These are phyloP conservation scores for Chloris gayana DNA, from an alignment of 176 grass and related monocot species.

Conservation along the genomic window DNA sequence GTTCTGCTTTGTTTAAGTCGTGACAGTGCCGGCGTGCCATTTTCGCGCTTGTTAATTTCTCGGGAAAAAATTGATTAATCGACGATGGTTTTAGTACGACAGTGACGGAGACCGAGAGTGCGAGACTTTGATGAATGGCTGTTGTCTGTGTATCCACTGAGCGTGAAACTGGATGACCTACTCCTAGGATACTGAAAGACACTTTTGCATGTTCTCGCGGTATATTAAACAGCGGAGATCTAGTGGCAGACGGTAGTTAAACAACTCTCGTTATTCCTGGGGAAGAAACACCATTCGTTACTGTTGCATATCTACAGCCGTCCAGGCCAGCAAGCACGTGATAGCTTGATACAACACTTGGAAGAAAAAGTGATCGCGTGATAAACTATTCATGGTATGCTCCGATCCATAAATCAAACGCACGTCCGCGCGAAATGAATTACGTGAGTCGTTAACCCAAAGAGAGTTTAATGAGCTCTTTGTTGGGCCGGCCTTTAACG, in stretches of 20 bases:
- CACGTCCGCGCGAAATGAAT: neutral
- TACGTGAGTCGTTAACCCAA: neutral
- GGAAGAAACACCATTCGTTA: neutral
- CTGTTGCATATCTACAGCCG: neutral
- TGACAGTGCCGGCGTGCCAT: conserved; percentile 13
- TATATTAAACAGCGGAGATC: neutral
- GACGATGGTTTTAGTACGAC: neutral
- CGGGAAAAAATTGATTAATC: too few species aligned
- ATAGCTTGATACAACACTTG: neutral
- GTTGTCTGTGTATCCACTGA: neutral
- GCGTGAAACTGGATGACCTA: too few species aligned
- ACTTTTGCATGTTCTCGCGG: neutral
- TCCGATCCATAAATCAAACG: neutral
- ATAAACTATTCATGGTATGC: neutral
- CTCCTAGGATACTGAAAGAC: neutral
- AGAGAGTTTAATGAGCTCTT: neutral
- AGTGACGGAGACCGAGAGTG: neutral
- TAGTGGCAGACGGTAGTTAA: too few species aligned
- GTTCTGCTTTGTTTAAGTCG: conserved; percentile 24
- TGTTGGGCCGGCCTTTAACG: conserved; percentile 31
- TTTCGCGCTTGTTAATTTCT: neutral
- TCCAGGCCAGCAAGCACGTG: neutral
- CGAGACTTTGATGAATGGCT: neutral
- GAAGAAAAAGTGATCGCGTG: too few species aligned
- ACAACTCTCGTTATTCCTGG: neutral